A percentile compares a stretch with the other conserved stretches of the same genome.
phyloP scores from a whole-genome alignment of 805 yeast species.

The Lipomyces lipofer region DNA sequence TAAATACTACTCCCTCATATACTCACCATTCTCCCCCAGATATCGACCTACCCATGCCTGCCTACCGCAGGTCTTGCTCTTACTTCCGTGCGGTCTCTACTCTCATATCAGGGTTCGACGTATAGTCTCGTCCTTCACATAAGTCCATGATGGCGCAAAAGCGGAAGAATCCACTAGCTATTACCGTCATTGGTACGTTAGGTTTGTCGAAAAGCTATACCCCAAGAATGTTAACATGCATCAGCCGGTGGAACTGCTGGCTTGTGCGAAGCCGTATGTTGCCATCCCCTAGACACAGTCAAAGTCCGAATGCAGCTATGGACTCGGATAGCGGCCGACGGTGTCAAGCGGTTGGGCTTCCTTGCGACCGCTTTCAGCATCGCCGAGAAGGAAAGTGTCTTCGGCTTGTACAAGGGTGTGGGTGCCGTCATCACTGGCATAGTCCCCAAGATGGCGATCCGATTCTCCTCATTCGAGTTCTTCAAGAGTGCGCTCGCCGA shows the following conservation, averaged over 20 bases:
- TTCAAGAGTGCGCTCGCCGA: constrained; percentile 66
- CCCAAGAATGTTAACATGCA: constrained; percentile 40
- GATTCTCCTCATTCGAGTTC: constrained; percentile 92
- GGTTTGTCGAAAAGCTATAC: not conserved
- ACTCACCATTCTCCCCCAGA: too few species aligned
- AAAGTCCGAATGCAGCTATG: constrained; percentile 96
- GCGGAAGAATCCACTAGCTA: constrained; percentile 31
- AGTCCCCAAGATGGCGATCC: constrained; percentile 96
- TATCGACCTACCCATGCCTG: too few species aligned
- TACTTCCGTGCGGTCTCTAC: too few species aligned
- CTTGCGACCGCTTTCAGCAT: constrained; percentile 76
- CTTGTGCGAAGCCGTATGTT: constrained; percentile 89
- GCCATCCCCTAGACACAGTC: constrained; percentile 97
- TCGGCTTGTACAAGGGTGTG: constrained; percentile 89
- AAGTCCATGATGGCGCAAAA: constrained; percentile 28
- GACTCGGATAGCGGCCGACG: constrained; percentile 51
- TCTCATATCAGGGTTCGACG: too few species aligned
- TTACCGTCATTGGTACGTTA: constrained; percentile 28
- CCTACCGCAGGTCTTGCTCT: too few species aligned
- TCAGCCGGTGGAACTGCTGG: constrained; percentile 96
- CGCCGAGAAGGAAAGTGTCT: constrained; percentile 73
- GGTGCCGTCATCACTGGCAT: constrained; percentile 98
- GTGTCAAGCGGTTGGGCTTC: constrained; percentile 78
- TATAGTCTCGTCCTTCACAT: too few species aligned
- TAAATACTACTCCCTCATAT: too few species aligned